Conservation (phyloP, 2,329 filamentous ascomycete species). For the Cladophialophora exuberans region DNA sequence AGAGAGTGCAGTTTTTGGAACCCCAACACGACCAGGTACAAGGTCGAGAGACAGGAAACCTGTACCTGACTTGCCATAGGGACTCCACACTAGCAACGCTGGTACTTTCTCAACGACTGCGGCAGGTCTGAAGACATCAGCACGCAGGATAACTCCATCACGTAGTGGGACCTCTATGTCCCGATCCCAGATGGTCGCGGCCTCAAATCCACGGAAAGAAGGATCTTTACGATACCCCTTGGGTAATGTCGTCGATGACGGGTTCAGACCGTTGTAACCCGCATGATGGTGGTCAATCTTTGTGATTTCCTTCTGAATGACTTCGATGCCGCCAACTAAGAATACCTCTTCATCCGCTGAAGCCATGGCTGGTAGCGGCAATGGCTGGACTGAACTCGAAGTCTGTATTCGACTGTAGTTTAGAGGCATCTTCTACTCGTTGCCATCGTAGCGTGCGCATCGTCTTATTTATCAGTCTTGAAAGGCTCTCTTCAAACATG, state of each 20-base stretch:
- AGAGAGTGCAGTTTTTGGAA: slow-evolving; percentile 7
- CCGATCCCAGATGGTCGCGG: slow-evolving; percentile 26
- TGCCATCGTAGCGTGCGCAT: no score
- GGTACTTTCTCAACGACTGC: slow-evolving; percentile 27
- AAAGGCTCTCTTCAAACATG: no score
- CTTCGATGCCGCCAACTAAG: slow-evolving; percentile 8
- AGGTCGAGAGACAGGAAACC: slow-evolving; percentile 7
- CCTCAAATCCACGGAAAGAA: slow-evolving; percentile 8
- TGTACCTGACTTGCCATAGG: slow-evolving; percentile 36
- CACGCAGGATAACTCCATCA: slow-evolving; percentile 34
- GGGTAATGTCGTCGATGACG: slow-evolving; percentile 10
- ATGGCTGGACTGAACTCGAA: no score
- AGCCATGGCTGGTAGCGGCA: background rate
- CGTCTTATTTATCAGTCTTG: no score
- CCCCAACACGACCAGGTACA: slow-evolving; percentile 5
- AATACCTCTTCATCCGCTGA: background rate
- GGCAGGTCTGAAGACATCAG: slow-evolving; percentile 36
- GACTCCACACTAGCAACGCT: slow-evolving; percentile 37
- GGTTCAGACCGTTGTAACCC: slow-evolving; percentile 5
- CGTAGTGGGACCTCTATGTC: slow-evolving; percentile 33
- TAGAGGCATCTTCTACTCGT: no score
- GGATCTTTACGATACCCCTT: slow-evolving; percentile 9
- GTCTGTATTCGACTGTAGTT: no score
- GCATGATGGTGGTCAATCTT: slow-evolving; percentile 11
- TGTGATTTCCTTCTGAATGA: slow-evolving; percentile 11